Percentiles rank a stretch among this genome's conserved stretches.
Evolutionary conservation across 257 asterid species (phyloP).

Genomic region (Eucommia ulmoides): DNA sequence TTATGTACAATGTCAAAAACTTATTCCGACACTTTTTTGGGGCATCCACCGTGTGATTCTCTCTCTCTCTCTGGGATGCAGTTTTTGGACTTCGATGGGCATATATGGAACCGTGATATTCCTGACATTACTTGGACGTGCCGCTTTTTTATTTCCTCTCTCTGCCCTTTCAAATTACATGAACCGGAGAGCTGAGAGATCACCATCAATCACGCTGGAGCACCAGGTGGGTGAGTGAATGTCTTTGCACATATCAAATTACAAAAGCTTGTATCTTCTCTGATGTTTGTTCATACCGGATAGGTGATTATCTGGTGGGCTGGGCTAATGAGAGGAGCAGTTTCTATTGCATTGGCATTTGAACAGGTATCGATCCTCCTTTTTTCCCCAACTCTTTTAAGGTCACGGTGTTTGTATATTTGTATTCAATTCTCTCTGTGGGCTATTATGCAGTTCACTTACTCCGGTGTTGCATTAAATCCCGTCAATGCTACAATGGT

Average conservation of each 20-base stretch:
- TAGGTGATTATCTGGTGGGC: constrained; percentile 97
- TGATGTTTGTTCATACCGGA: not conserved
- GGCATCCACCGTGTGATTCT: too few species aligned
- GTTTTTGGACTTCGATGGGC: constrained; percentile 39
- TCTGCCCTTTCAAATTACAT: constrained; percentile 61
- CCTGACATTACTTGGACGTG: constrained; percentile 72
- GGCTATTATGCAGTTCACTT: constrained; percentile 46
- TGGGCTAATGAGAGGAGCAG: constrained; percentile 97
- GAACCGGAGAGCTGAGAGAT: constrained; percentile 38
- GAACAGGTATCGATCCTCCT: constrained; percentile 44
- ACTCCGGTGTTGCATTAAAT: constrained; percentile 55
- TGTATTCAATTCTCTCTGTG: not conserved
- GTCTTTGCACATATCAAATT: not conserved
- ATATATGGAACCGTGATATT: constrained; percentile 42
- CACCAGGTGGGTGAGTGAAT: constrained; percentile 50
- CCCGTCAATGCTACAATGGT: constrained; percentile 65
- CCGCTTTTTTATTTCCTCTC: constrained; percentile 87
- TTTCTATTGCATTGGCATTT: constrained; percentile 91
- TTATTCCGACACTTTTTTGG: too few species aligned
- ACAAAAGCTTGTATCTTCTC: not conserved
- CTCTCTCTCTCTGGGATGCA: constrained; percentile 21
- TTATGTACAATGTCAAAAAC: too few species aligned
- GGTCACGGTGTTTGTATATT: not conserved
- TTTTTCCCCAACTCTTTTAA: not conserved
- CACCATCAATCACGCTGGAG: too few species aligned